A percentile compares a stretch with the other conserved stretches of the same genome.
Evolutionary conservation across 352 stramenopile genomes (phyloP).

Genomic region (Saprolegnia parasitica): DNA sequence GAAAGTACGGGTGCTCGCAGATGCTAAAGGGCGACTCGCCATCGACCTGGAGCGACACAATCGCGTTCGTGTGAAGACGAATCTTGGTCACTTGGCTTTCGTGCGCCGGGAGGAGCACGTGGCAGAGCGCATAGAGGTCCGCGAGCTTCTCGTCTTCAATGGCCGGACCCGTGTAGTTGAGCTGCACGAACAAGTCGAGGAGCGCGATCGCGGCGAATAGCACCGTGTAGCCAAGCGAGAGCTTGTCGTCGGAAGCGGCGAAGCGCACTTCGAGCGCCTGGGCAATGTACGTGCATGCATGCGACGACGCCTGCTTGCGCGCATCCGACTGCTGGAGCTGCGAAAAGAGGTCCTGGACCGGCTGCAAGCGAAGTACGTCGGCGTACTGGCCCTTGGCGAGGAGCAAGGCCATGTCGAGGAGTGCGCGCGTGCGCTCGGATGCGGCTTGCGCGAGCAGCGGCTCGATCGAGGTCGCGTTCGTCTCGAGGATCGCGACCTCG

Average conservation of each 20-base stretch:
- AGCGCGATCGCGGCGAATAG: constrained; percentile 56
- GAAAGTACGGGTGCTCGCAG: constrained; percentile 66
- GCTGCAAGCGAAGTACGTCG: constrained; percentile 44
- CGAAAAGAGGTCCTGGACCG: constrained; percentile 38
- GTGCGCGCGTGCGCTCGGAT: constrained; percentile 27
- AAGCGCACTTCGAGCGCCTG: constrained; percentile 40
- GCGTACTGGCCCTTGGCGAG: constrained; percentile 60
- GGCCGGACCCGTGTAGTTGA: constrained; percentile 76
- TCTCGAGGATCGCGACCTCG: constrained; percentile 60
- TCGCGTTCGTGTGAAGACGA: constrained; percentile 43
- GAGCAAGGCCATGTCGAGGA: constrained; percentile 47
- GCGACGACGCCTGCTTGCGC: constrained; percentile 22
- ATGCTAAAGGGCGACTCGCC: constrained; percentile 75
- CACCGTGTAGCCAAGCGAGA: constrained; percentile 50
- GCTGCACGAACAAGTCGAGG: constrained; percentile 74
- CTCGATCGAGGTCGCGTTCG: constrained; percentile 36
- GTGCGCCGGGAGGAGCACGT: constrained; percentile 34
- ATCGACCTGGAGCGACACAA: constrained; percentile 68
- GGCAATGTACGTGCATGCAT: constrained; percentile 47
- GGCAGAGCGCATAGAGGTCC: constrained; percentile 43
- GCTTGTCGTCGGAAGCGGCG: constrained; percentile 32
- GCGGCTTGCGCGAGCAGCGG: constrained; percentile 17
- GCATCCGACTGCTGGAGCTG: constrained; percentile 17
- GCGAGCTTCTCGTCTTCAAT: constrained; percentile 48
- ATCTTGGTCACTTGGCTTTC: constrained; percentile 38